These are phyloP conservation scores for Penicillium canescens DNA, from an alignment of 495 filamentous ascomycete genomes.

Conservation along the genomic window DNA sequence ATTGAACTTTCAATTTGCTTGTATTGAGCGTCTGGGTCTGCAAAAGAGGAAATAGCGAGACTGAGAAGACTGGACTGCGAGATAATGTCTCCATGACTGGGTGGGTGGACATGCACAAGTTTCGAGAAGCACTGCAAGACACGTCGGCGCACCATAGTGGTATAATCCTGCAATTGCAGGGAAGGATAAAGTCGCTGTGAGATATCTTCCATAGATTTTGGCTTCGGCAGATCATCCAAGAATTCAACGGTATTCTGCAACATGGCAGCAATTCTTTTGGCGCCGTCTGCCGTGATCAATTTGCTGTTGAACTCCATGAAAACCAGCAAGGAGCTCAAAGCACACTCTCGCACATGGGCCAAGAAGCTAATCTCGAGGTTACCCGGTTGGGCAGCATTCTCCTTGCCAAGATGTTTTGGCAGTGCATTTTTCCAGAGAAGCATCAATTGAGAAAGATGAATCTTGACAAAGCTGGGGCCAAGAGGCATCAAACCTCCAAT, in stretches of 20 bases:
- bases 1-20: constrained; percentile 89
- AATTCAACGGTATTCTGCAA: constrained; percentile 94
- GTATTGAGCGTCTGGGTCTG: constrained; percentile 84
- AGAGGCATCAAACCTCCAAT: constrained; percentile 96
- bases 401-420: constrained; percentile 88
- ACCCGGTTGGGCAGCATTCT: constrained; percentile 78
- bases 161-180: constrained; percentile 86
- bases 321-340: constrained; percentile 82
- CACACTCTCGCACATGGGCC: constrained; percentile 93
- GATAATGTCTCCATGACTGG: constrained; percentile 77
- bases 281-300: constrained; percentile 89
- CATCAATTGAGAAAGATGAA: constrained; percentile 91
- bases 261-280: constrained; percentile 89
- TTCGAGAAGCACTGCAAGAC: constrained; percentile 94
- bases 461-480: constrained; percentile 98
- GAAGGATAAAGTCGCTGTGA: constrained; percentile 81
- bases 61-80: constrained; percentile 91
- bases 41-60: constrained; percentile 87
- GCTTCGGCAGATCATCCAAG: constrained; percentile 74
- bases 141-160: constrained; percentile 88
- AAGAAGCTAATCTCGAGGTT: constrained; percentile 89
- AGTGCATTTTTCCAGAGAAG: constrained; percentile 98
- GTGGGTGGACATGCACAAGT: constrained; percentile 80
- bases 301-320: constrained; percentile 95
- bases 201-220: constrained; percentile 87